A percentile compares a stretch with the other conserved stretches of the same genome.
Conservation (phyloP, 306 rosid species). For the Pyrus betulifolia region DNA sequence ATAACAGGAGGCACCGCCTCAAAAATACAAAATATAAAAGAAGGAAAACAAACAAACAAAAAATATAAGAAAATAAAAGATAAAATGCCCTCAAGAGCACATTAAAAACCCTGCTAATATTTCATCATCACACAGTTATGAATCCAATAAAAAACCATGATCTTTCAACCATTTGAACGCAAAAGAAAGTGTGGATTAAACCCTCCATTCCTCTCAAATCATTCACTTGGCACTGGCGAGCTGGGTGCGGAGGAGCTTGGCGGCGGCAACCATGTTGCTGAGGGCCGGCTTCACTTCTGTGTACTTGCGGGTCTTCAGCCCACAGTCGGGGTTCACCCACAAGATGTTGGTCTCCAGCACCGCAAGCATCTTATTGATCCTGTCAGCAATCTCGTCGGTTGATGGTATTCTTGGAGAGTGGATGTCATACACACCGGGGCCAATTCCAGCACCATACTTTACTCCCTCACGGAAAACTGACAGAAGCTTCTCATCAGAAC, state of each 20-base stretch:
- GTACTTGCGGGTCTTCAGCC: constrained; percentile 91
- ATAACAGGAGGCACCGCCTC: constrained; percentile 35
- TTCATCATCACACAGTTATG: constrained; percentile 42
- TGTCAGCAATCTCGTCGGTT: constrained; percentile 80
- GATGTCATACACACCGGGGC: constrained; percentile 91
- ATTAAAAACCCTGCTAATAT: constrained; percentile 29
- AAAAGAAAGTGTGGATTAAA: not conserved
- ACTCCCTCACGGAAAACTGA: constrained; percentile 98
- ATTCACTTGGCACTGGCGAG: constrained; percentile 65
- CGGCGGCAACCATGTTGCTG: constrained; percentile 69
- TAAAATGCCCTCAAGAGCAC: constrained; percentile 30
- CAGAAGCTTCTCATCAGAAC: constrained; percentile 85
- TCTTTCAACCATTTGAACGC: not conserved
- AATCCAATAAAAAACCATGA: constrained; percentile 27
- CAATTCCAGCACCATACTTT: constrained; percentile 91
- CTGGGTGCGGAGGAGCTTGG: constrained; percentile 71
- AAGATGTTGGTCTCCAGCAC: constrained; percentile 87
- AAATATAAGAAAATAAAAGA: not conserved
- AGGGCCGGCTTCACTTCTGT: constrained; percentile 83
- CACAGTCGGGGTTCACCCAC: constrained; percentile 97
- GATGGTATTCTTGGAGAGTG: constrained; percentile 95
- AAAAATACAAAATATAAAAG: constrained; percentile 29
- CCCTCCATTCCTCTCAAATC: not conserved
- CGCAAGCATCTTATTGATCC: constrained; percentile 93
- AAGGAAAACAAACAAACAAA: not conserved